Evolutionary conservation across 2,329 filamentous ascomycete species (phyloP).

Genomic region (Exophiala sideris): DNA sequence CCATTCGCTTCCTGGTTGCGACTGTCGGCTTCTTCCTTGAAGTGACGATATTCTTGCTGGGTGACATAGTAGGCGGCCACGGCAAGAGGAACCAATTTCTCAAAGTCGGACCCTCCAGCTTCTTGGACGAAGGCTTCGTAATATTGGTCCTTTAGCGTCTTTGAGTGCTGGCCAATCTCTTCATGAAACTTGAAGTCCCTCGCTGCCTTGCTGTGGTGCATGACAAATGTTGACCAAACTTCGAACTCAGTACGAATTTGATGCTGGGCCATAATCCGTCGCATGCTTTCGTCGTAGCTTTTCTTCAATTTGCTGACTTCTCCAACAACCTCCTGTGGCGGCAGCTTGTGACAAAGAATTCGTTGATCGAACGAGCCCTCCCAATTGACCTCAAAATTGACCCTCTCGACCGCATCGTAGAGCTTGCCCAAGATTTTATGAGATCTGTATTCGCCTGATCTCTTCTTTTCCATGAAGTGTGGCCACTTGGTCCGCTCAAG

Average conservation of each 20-base stretch:
- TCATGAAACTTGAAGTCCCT: conserved; percentile 86
- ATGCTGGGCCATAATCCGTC: conserved; percentile 78
- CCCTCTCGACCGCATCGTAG: conserved; percentile 69
- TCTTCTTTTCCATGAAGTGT: conserved; percentile 79
- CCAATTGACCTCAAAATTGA: conserved; percentile 71
- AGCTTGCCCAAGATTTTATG: conserved; percentile 71
- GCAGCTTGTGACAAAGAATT: conserved; percentile 62
- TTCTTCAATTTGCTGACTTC: conserved; percentile 66
- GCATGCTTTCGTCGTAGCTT: conserved; percentile 73
- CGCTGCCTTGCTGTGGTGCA: conserved; percentile 68
- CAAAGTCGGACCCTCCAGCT: conserved; percentile 59
- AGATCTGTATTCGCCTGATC: conserved; percentile 60
- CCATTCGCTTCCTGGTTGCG: neutral
- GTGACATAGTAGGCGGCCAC: conserved; percentile 79
- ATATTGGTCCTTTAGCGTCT: conserved; percentile 65
- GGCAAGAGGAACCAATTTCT: conserved; percentile 66
- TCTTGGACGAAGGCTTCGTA: conserved; percentile 62
- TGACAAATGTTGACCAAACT: conserved; percentile 80
- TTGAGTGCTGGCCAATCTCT: conserved; percentile 68
- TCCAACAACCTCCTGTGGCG: conserved; percentile 54
- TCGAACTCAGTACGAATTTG: conserved; percentile 87
- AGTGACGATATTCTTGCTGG: conserved; percentile 48
- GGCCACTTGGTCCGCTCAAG: conserved; percentile 67
- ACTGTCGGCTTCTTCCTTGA: conserved; percentile 1
- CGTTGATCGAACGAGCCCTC: conserved; percentile 70